These are phyloP conservation scores for Metschnikowia anglica DNA, from an alignment of 805 yeast species.

Conservation along the genomic window DNA sequence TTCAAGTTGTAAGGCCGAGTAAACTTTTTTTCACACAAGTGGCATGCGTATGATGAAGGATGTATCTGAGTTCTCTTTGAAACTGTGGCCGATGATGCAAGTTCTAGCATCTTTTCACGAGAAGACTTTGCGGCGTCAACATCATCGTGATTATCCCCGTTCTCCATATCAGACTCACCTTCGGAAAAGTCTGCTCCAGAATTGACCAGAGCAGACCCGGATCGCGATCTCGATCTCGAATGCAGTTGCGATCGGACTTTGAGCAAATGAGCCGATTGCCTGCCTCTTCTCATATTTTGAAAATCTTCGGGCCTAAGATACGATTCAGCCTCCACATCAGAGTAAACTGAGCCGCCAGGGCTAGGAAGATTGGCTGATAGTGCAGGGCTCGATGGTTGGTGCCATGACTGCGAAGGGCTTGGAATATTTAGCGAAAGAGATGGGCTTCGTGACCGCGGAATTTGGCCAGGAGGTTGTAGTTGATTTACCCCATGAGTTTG, in stretches of 20 bases:
- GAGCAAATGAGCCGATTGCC: conserved; percentile 34
- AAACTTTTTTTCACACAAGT: conserved; percentile 79
- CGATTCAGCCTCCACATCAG: conserved; percentile 16
- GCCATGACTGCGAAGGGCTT: conserved; percentile 11
- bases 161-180: conserved; percentile 24
- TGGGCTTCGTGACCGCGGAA: conserved; percentile 5
- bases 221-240: conserved; percentile 32
- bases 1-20: conserved; percentile 92
- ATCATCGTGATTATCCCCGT: conserved; percentile 11
- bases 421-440: conserved; percentile 8
- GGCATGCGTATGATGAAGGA: conserved; percentile 75
- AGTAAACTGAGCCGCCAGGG: conserved; percentile 16
- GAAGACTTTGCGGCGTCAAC: conserved; percentile 24
- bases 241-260: conserved; percentile 14
- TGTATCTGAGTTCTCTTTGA: conserved; percentile 63
- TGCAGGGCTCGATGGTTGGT: conserved; percentile 8
- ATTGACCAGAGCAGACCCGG: conserved; percentile 13
- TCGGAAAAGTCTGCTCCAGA: conserved; percentile 1
- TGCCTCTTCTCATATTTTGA: conserved; percentile 41
- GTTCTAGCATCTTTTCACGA: conserved; percentile 61
- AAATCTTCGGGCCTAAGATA: conserved; percentile 38
- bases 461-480: conserved; percentile 11
- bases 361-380: conserved; percentile 9
- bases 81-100: conserved; percentile 57
- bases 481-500: conserved; percentile 25